Conservation (phyloP, 1,139 yeast species). For the Geotrichum carabidarum region DNA sequence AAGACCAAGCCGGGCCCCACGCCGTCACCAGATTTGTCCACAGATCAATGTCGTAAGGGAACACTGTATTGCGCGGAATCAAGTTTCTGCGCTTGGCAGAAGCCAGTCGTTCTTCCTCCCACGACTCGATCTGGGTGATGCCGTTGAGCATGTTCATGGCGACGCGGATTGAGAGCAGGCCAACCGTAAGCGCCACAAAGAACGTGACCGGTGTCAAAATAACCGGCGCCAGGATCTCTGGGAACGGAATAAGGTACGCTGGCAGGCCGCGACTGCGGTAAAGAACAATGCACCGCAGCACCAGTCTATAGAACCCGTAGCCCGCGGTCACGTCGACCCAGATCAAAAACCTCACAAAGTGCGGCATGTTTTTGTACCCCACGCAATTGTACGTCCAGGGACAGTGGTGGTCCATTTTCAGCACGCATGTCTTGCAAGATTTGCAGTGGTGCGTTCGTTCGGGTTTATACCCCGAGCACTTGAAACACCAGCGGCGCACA, state of each 20-base stretch:
- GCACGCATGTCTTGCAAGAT: constrained; percentile 49
- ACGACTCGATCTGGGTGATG: constrained; percentile 85
- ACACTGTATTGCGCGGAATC: constrained; percentile 37
- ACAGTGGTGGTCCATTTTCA: constrained; percentile 82
- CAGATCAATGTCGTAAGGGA: constrained; percentile 74
- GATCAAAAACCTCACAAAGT: constrained; percentile 69
- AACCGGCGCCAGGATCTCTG: constrained; percentile 54
- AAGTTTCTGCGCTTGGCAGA: constrained; percentile 48
- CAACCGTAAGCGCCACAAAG: constrained; percentile 56
- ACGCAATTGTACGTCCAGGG: constrained; percentile 89
- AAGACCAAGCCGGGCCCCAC: constrained; percentile 38
- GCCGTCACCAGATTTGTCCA: constrained; percentile 48
- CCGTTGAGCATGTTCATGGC: constrained; percentile 55
- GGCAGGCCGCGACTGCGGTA: constrained; percentile 57
- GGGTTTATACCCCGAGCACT: constrained; percentile 64
- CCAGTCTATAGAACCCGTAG: constrained; percentile 45
- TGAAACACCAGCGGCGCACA: constrained; percentile 60
- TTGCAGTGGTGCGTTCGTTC: constrained; percentile 79
- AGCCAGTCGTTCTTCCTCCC: constrained; percentile 85
- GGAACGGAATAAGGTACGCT: constrained; percentile 50
- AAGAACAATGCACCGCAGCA: constrained; percentile 42
- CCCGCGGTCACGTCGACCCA: constrained; percentile 61
- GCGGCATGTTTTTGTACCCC: constrained; percentile 74
- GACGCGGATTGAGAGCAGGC: constrained; percentile 58
- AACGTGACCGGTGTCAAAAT: constrained; percentile 52